phyloP scores from a whole-genome alignment of 768 basidiomycete species.

The Boletus rubroflammeus region DNA sequence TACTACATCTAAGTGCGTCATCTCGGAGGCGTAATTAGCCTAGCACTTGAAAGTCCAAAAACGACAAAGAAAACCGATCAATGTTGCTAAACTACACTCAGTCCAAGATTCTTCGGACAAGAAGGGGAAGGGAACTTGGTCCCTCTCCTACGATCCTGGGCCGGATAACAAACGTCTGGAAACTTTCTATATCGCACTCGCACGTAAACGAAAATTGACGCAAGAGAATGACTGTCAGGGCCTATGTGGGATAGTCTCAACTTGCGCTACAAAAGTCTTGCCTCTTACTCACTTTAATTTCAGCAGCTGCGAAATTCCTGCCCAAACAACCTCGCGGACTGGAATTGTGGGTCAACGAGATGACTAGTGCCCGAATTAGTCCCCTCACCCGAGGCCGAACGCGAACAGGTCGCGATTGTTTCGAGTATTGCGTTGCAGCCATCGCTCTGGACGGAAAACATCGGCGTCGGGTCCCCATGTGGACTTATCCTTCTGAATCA shows the following conservation, averaged over 20 bases:
- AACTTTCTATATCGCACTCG: constrained; percentile 51
- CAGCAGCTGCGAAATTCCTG: constrained; percentile 52
- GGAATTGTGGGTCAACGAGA: constrained; percentile 12
- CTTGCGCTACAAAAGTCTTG: constrained; percentile 19
- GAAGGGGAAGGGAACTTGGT: constrained; percentile 53
- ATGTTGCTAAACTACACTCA: constrained; percentile 4
- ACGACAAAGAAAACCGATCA: not conserved
- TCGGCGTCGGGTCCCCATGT: constrained; percentile 61
- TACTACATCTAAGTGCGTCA: not conserved
- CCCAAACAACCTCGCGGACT: constrained; percentile 63
- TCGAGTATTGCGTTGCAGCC: constrained; percentile 44
- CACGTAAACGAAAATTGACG: constrained; percentile 54
- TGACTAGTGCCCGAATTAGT: not conserved
- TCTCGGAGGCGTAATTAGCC: not conserved
- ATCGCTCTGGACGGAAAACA: constrained; percentile 58
- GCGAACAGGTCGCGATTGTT: constrained; percentile 47
- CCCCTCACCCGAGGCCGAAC: constrained; percentile 54
- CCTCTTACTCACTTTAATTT: constrained; percentile 49
- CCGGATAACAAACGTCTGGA: constrained; percentile 64
- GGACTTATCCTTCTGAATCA: constrained; percentile 48
- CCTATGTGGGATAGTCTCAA: constrained; percentile 18
- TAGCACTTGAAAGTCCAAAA: not conserved
- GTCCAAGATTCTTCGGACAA: constrained; percentile 35
- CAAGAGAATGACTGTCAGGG: constrained; percentile 48
- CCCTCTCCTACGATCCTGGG: constrained; percentile 52